Evolutionary conservation across 139 green algal species (phyloP), one percentile per base, ranked within the genome.

Genomic region (Ettlia oleoabundans): DNA sequence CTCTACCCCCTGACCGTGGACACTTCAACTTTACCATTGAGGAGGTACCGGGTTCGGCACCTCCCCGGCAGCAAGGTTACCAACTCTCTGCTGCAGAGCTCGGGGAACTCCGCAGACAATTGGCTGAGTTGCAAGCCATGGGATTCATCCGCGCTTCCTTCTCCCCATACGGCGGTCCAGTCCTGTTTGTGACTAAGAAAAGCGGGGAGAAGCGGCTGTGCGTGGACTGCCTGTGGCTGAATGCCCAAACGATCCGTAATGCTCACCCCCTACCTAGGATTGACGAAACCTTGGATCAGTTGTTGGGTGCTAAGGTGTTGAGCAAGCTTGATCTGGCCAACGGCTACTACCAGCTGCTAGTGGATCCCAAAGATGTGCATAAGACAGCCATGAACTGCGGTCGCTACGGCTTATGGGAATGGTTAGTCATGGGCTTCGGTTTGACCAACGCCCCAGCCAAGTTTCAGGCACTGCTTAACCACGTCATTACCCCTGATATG

Each of bases 191-290:
- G 1, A 47, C 47, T 1, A 94, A 94, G 82, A 91, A 91, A 24
- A 80, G 89, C 75, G 87, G 88, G 9, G 21, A 24, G 61, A 47
- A 93, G 3, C 68, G 89, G 0, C 87, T 94, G 81, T 90, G 83
- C 51, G 61, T 94, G 4, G 90, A 92, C 47, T 94, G 90, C n/a
- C 73, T 87, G 6, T 86, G 52, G 19, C 41, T 94, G 4, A 94
- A 94, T 42, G 62, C 76, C 24, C 47, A 83, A 0, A 91, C 88
- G 8, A 43, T 82, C 24, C 85, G 89, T 43, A 85, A 91, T 52
- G 51, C 67, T 1, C 91, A 87, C 41, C 90, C 92, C 9, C n/a
- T 95, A 3, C 90, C 92, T 1, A 78, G 85, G 8, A 86, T 88
- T 30, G 83, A 90, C 38, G 87, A 90, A 8, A 52, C 88, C 2